Conservation (phyloP, 345 rosid species). For the Crucihimalaya himalaica region DNA sequence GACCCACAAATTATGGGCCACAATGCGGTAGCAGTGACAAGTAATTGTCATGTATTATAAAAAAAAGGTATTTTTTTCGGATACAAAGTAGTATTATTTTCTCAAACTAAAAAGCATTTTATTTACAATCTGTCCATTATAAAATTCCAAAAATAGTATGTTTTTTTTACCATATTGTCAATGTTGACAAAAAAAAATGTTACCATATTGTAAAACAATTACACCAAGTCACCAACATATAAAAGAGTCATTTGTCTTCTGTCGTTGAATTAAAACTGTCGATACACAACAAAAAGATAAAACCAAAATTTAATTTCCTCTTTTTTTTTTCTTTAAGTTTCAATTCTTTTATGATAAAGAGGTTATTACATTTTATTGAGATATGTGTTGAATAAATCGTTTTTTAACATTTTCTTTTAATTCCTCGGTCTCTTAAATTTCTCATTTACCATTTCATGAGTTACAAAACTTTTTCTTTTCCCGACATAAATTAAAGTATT, state of each 20-base stretch:
- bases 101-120: neutral
- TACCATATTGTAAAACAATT: neutral
- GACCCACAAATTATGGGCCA: too few relatives aligned
- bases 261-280: neutral
- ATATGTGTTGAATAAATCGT: constrained; percentile 18
- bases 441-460: neutral
- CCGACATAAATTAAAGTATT: constrained; percentile 29
- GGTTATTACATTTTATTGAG: constrained; percentile 26
- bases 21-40: constrained; percentile 28
- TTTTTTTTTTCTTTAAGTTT: neutral
- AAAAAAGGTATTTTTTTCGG: neutral
- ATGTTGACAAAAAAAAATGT: too few relatives aligned
- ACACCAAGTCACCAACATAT: constrained; percentile 1
- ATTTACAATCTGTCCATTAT: neutral
- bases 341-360: neutral
- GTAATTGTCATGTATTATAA: neutral
- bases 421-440: neutral
- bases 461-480: neutral
- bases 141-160: constrained; percentile 17
- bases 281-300: neutral
- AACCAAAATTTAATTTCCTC: neutral
- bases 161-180: neutral
- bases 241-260: neutral
- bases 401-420: constrained; percentile 8
- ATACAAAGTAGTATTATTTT: neutral